phyloP scores from a whole-genome alignment of 257 asterid genomes.

The Solanum commersonii region DNA sequence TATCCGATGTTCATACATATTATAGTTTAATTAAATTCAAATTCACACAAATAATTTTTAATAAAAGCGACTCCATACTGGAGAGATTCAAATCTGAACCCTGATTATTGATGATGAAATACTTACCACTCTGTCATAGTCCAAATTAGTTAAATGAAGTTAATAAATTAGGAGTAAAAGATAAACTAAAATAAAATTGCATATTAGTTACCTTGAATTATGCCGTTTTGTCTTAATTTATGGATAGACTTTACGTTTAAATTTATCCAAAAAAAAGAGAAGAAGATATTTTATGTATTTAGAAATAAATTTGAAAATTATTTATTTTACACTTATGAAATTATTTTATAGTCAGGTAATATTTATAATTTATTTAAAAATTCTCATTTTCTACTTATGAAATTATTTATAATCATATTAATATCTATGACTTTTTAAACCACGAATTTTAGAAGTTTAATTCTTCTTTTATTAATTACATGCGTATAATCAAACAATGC shows the following conservation, averaged over 20 bases:
- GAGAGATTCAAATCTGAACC: rapidly evolving
- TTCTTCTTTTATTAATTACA: not conserved
- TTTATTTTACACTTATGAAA: no score
- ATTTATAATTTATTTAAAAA: no score
- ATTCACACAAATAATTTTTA: rapidly evolving
- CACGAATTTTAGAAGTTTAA: not conserved
- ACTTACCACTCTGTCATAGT: no score
- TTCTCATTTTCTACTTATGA: not conserved
- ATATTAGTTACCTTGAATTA: not conserved
- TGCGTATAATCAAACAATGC: not conserved
- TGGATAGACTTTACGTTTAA: not conserved
- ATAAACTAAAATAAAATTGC: not conserved
- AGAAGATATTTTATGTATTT: not conserved
- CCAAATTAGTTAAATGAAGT: not conserved
- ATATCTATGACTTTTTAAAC: not conserved
- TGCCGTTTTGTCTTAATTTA: not conserved
- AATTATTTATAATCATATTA: not conserved
- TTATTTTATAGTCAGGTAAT: no score
- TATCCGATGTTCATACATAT: no score
- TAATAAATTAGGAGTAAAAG: not conserved
- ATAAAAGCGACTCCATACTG: rapidly evolving
- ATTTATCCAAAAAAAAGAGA: not conserved
- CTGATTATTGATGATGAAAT: no score
- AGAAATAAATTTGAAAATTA: not conserved
- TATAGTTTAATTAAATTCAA: no score